Conservation (phyloP, 257 asterid genomes). For the Nemophila menziesii region DNA sequence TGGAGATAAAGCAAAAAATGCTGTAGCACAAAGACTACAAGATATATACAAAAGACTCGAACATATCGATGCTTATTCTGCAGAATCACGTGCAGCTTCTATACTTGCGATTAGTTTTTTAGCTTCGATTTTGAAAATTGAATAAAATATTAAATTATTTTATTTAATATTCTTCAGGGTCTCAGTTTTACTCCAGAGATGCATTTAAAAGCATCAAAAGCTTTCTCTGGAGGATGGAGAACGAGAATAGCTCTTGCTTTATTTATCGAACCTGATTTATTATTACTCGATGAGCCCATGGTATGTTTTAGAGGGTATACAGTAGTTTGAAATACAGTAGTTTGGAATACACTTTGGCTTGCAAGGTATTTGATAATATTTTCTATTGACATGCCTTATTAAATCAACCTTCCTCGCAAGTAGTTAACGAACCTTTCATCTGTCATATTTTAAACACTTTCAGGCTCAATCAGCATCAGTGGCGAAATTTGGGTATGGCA, state of each 20-base stretch:
- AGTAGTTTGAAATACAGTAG: no score
- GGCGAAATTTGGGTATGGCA: no score
- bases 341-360: no score
- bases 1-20: conserved; percentile 42
- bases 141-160: no score
- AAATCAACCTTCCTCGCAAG: no score
- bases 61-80: conserved; percentile 87
- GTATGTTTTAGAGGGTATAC: no score
- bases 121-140: neutral
- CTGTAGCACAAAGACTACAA: conserved; percentile 56
- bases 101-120: conserved; percentile 83
- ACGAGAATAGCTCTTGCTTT: conserved; percentile 97
- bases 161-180: conserved; percentile 42
- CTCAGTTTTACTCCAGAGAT: conserved; percentile 87
- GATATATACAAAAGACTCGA: conserved; percentile 89
- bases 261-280: conserved; percentile 88
- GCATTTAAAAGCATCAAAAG: conserved; percentile 75
- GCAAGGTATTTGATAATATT: no score
- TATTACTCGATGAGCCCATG: conserved; percentile 96
- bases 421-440: no score
- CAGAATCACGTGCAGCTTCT: conserved; percentile 98
- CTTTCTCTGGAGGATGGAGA: conserved; percentile 99
- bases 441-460: no score
- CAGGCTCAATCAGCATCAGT: no score
- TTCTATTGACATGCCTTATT: no score